Conservation (phyloP, 2,329 filamentous ascomycete genomes). For the Graphiopsis chlorocephala region DNA sequence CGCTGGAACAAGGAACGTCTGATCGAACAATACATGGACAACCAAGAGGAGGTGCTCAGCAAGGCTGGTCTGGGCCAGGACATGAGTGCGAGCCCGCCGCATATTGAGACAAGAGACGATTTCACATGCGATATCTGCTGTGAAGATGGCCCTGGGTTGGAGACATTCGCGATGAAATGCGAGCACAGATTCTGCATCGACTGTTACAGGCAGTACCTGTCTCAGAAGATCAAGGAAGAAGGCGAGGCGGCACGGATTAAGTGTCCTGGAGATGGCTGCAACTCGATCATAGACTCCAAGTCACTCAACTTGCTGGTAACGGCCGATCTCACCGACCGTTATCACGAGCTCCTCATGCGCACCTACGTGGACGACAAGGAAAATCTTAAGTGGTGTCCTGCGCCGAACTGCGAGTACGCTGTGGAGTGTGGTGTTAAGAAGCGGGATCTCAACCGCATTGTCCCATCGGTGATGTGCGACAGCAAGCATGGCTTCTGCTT, state of each 20-base stretch:
- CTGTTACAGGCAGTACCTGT: constrained; percentile 88
- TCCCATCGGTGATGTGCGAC: constrained; percentile 83
- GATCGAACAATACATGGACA: constrained; percentile 96
- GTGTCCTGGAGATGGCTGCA: constrained; percentile 84
- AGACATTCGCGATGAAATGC: constrained; percentile 93
- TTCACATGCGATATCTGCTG: constrained; percentile 97
- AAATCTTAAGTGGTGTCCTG: constrained; percentile 93
- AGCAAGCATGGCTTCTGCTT: constrained; percentile 93
- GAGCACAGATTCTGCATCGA: constrained; percentile 89
- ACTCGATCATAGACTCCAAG: constrained; percentile 84
- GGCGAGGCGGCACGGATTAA: constrained; percentile 93
- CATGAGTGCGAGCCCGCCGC: constrained; percentile 56
- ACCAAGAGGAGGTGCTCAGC: constrained; percentile 73
- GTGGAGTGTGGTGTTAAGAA: constrained; percentile 85
- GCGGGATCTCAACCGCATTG: constrained; percentile 78
- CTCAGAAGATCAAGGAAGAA: constrained; percentile 90
- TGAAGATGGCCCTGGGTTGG: constrained; percentile 73
- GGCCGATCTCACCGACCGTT: constrained; percentile 59
- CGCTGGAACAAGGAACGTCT: constrained; percentile 96
- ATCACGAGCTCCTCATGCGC: constrained; percentile 80
- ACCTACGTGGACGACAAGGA: constrained; percentile 98
- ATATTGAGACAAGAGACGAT: constrained; percentile 66
- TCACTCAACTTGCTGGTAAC: constrained; percentile 75
- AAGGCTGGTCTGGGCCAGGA: constrained; percentile 74
- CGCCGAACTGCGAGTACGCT: constrained; percentile 93